phyloP scores from a whole-genome alignment of 345 rosid species.

The Carallia brachiata region DNA sequence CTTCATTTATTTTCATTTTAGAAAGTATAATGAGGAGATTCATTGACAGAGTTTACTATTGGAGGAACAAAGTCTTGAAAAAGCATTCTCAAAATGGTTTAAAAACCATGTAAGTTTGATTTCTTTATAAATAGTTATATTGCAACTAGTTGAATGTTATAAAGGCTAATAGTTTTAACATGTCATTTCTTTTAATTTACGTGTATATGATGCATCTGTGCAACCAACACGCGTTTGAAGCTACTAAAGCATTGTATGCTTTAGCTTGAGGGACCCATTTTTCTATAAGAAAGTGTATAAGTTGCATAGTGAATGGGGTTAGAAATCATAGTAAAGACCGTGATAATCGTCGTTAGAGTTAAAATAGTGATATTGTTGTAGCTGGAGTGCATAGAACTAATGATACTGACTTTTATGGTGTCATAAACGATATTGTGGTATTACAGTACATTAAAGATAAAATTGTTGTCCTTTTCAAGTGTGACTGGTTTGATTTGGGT shows the following conservation, averaged over 20 bases:
- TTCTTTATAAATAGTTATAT: too few relatives aligned
- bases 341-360: not conserved
- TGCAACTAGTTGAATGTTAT: not conserved
- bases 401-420: not conserved
- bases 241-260: not conserved
- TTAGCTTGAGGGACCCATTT: not conserved
- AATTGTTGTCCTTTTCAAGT: not conserved
- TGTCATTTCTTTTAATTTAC: not conserved
- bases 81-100: not conserved
- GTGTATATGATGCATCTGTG: not conserved
- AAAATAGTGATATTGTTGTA: not conserved
- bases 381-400: not conserved
- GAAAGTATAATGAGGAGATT: not conserved
- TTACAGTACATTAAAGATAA: not conserved
- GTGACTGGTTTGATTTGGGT: not conserved
- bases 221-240: not conserved
- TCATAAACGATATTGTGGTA: not conserved
- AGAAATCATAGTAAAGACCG: not conserved
- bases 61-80: not conserved
- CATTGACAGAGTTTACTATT: too few relatives aligned
- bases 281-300: not conserved
- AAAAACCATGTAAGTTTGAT: not conserved
- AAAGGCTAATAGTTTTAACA: too few relatives aligned
- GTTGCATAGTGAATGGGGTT: slow-evolving; percentile 7
- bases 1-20: not conserved